A percentile compares a stretch with the other conserved stretches of the same genome.
These are phyloP conservation scores for Pilatotrama ljubarskyi DNA, from an alignment of 768 basidiomycete species.

Conservation along the genomic window DNA sequence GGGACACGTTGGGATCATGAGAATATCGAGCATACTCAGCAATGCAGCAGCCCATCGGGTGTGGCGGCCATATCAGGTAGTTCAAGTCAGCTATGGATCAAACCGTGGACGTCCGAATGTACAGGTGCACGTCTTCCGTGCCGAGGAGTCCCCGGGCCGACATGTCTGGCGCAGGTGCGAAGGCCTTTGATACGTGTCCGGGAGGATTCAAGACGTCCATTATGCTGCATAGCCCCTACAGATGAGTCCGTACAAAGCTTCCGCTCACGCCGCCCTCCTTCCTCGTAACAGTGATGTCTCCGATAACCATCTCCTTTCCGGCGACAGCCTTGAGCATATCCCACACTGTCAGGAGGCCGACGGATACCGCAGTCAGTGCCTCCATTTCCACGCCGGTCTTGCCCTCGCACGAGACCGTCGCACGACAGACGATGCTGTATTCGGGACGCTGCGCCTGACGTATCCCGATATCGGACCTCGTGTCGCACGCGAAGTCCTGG, in stretches of 20 bases:
- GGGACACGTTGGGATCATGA: too few relatives aligned
- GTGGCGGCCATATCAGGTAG: too few relatives aligned
- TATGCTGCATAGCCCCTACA: constrained; percentile 4
- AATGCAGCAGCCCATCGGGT: too few relatives aligned
- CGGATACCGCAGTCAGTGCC: constrained; percentile 80
- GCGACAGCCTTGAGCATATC: constrained; percentile 93
- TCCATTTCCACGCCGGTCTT: constrained; percentile 94
- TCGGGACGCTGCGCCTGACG: constrained; percentile 17
- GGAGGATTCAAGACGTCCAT: neutral
- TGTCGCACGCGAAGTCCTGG: constrained; percentile 5
- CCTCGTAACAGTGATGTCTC: constrained; percentile 58
- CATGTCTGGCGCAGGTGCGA: neutral
- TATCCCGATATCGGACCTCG: constrained; percentile 19
- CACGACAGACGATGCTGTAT: constrained; percentile 60
- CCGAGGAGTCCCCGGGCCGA: neutral
- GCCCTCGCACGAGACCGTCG: constrained; percentile 73
- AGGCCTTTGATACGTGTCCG: neutral
- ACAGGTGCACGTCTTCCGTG: neutral
- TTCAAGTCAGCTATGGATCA: too few relatives aligned
- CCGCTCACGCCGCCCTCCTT: constrained; percentile 79
- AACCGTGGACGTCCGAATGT: too few relatives aligned
- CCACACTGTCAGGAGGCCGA: constrained; percentile 83
- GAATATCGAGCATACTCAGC: too few relatives aligned
- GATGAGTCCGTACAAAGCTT: constrained; percentile 49
- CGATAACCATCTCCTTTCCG: constrained; percentile 83